Base-by-base conservation (phyloP, 306 rosid species). In the Ceratonia siliqua region DNA sequence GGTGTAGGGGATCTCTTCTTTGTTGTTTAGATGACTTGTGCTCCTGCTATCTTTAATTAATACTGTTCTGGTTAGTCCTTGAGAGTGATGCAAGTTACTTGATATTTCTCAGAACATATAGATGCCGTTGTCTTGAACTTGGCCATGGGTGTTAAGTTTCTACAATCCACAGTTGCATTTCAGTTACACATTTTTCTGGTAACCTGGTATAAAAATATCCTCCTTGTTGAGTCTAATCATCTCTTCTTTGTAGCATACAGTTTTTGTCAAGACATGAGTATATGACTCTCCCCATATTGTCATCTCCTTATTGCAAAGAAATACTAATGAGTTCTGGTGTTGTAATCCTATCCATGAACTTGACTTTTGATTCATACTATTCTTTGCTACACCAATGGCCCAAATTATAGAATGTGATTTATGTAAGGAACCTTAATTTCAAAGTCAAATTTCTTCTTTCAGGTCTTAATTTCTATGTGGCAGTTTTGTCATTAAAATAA, bases 41-140 rank as follows among this genome's bases (percentile, higher is more conserved):
- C 39, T 66, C 74, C 58, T 59, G 46, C 45, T 72, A 61, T 48
- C 0, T 30, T 55, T 6, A 59, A 1, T 77, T 71, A 54, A 53
- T 73, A 68, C 39, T 80, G 18, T 77, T 68, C 14, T 28, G 21
- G 68, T 68, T 28, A 58, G 48, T 68, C 38, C 4, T 52, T 62
- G 49, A 39, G 30, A 38, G 50, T 27, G 32, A 27, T 32, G 45
- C 9, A 25, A 56, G 38, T 25, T 52, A 45, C 18, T 25, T 68
- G 27, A 74, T 45, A 50, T 73, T 58, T 62, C 70, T 55, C 32
- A 2, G 12, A 43, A 50, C 68, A 18, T 59, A 18, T 69, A 59
- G 43, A 73, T 24, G 20, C 70, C 43, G 35, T 9, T 62, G 54
- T 70, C 52, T 27, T 24, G 32, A 62, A 41, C 48, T 62, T 18